These are phyloP conservation scores for Phellinidium pouzarii DNA, from an alignment of 1,284 basidiomycete genomes.

Conservation along the genomic window DNA sequence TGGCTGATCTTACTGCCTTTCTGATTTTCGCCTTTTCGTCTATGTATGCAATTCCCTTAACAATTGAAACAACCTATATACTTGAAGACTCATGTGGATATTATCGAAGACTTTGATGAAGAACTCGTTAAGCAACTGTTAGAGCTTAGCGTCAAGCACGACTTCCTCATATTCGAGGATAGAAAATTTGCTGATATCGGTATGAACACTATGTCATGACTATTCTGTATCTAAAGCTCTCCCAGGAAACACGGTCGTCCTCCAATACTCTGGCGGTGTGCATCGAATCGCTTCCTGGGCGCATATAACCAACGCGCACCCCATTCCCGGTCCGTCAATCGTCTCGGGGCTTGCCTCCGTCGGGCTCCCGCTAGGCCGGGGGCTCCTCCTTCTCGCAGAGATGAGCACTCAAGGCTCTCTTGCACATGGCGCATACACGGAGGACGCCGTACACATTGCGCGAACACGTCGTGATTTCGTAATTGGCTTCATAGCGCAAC, in stretches of 20 bases:
- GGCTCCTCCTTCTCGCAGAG: slow-evolving; percentile 88
- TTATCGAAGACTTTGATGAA: slow-evolving; percentile 86
- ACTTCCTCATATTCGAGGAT: slow-evolving; percentile 98
- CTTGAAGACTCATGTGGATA: slow-evolving; percentile 91
- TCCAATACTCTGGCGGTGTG: slow-evolving; percentile 92
- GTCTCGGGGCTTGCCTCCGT: slow-evolving; percentile 83
- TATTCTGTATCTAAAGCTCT: slow-evolving; percentile 2
- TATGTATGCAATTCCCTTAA: slow-evolving; percentile 16
- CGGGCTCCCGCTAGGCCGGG: slow-evolving; percentile 79
- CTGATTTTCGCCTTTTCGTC: slow-evolving; percentile 15
- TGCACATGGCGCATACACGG: slow-evolving; percentile 80
- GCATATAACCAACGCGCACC: slow-evolving; percentile 96
- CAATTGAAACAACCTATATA: slow-evolving; percentile 8
- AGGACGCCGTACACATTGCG: slow-evolving; percentile 84
- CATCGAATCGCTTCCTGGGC: slow-evolving; percentile 96
- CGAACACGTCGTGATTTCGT: slow-evolving; percentile 79
- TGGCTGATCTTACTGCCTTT: background rate
- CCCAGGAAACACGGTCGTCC: slow-evolving; percentile 89
- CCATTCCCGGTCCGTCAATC: slow-evolving; percentile 90
- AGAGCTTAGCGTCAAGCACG: slow-evolving; percentile 71
- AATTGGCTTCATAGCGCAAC: slow-evolving; percentile 92
- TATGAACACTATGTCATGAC: slow-evolving; percentile 31
- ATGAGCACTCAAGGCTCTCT: slow-evolving; percentile 93
- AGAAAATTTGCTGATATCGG: slow-evolving; percentile 99
- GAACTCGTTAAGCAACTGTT: slow-evolving; percentile 69